Conservation (phyloP, 1,284 basidiomycete species). For the Boletus mariae region DNA sequence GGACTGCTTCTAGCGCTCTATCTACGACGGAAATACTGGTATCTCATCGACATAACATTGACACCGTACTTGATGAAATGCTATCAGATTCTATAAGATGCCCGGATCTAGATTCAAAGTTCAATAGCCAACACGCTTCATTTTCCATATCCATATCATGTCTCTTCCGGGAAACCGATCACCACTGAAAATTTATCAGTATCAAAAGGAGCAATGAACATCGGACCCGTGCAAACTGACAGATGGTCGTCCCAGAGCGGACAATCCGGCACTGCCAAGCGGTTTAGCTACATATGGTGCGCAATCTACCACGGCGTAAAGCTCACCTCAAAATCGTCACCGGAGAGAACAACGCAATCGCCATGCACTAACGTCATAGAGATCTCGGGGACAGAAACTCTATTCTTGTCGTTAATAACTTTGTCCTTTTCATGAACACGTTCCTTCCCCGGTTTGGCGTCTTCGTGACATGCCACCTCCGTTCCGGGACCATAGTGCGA, state of each 20-base stretch:
- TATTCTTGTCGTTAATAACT: conserved; percentile 16
- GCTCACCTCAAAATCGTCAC: conserved; percentile 53
- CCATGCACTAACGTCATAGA: conserved; percentile 55
- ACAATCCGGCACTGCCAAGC: conserved; percentile 27
- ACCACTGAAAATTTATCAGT: conserved; percentile 23
- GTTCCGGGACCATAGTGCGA: neutral
- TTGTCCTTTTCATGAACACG: conserved; percentile 16
- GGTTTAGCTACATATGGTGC: conserved; percentile 7
- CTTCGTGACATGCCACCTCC: conserved; percentile 3
- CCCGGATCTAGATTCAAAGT: neutral
- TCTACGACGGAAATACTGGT: conserved; percentile 18
- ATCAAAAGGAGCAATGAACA: neutral
- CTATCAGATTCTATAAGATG: conserved; percentile 5
- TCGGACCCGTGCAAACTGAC: conserved; percentile 20
- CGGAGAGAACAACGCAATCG: conserved; percentile 47
- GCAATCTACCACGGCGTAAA: neutral
- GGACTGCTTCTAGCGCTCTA: conserved; percentile 31
- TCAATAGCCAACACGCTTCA: neutral
- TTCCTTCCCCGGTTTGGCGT: conserved; percentile 3
- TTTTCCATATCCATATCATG: conserved; percentile 3
- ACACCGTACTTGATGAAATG: neutral
- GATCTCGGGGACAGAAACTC: conserved; percentile 25
- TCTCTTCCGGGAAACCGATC: conserved; percentile 20
- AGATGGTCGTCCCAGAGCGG: conserved; percentile 31
- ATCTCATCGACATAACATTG: neutral